Evolutionary conservation across 2,329 filamentous ascomycete genomes (phyloP).

Genomic region (Aureobasidium sp.): DNA sequence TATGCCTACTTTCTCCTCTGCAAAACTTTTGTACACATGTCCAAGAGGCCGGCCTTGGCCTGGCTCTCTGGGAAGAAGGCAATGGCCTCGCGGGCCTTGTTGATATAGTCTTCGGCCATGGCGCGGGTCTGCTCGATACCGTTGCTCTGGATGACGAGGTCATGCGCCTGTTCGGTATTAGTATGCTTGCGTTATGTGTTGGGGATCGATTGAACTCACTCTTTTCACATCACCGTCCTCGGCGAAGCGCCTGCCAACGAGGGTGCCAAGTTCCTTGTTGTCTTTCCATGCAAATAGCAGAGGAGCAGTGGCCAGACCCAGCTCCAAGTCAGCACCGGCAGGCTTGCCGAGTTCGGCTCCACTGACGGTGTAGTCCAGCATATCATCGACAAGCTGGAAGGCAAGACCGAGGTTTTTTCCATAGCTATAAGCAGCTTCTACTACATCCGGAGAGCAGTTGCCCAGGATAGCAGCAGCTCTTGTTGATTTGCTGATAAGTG

Average conservation of each 20-base stretch:
- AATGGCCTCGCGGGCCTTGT: constrained; percentile 82
- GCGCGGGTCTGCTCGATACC: constrained; percentile 89
- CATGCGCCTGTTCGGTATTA: constrained; percentile 60
- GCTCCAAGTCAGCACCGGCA: constrained; percentile 84
- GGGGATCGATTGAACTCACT: constrained; percentile 48
- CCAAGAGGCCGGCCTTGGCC: constrained; percentile 81
- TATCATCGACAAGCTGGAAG: constrained; percentile 95
- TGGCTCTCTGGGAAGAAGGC: constrained; percentile 83
- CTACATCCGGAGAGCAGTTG: constrained; percentile 65
- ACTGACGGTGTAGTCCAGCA: constrained; percentile 91
- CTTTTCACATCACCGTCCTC: constrained; percentile 74
- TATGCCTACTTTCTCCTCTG: constrained; percentile 67
- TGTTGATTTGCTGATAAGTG: constrained; percentile 92
- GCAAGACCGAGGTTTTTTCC: constrained; percentile 90
- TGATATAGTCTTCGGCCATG: constrained; percentile 82
- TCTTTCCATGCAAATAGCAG: constrained; percentile 85
- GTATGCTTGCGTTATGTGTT: not conserved
- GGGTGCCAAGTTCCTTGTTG: constrained; percentile 70
- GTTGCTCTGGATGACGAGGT: constrained; percentile 74
- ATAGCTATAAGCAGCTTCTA: constrained; percentile 86
- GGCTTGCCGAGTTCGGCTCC: constrained; percentile 87
- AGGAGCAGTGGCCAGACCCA: constrained; percentile 89
- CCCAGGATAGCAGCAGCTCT: constrained; percentile 83
- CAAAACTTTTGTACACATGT: constrained; percentile 91
- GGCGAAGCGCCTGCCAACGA: constrained; percentile 88